These are phyloP conservation scores for Heliophila coronopifolia DNA, from an alignment of 441 rosid species.

Conservation along the genomic window DNA sequence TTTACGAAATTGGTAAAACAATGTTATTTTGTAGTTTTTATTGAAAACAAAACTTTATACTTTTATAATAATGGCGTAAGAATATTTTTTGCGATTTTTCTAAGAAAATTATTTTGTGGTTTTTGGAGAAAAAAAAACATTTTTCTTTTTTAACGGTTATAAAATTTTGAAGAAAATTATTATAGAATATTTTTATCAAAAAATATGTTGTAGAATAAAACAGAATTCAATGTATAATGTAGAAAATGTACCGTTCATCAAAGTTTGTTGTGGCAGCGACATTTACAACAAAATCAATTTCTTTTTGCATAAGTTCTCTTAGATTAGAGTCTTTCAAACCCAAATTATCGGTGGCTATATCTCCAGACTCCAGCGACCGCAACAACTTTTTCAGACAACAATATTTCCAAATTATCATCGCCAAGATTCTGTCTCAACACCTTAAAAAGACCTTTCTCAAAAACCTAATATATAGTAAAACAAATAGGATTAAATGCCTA, in stretches of 20 bases:
- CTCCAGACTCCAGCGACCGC: constrained; percentile 66
- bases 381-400: constrained; percentile 48
- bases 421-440: constrained; percentile 48
- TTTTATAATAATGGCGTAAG: too few species aligned
- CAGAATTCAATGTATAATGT: too few species aligned
- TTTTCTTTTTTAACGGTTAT: too few species aligned
- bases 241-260: constrained; percentile 32
- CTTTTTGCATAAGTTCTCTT: constrained; percentile 39
- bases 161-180: too few species aligned
- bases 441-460: constrained; percentile 50
- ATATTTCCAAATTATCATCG: constrained; percentile 28
- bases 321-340: constrained; percentile 42
- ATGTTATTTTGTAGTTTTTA: too few species aligned
- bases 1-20: too few species aligned
- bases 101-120: too few species aligned
- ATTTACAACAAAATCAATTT: constrained; percentile 40
- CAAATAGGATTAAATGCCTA: background rate
- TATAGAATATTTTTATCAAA: too few species aligned
- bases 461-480: constrained; percentile 27
- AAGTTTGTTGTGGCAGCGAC: constrained; percentile 29
- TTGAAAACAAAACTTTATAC: too few species aligned
- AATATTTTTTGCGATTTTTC: too few species aligned
- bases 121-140: too few species aligned
- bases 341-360: constrained; percentile 45
- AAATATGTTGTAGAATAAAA: too few species aligned